Evolutionary conservation across 2,329 filamentous ascomycete species (phyloP), one percentile per base, ranked within the genome.

Genomic region (Neonectria magnoliae): DNA sequence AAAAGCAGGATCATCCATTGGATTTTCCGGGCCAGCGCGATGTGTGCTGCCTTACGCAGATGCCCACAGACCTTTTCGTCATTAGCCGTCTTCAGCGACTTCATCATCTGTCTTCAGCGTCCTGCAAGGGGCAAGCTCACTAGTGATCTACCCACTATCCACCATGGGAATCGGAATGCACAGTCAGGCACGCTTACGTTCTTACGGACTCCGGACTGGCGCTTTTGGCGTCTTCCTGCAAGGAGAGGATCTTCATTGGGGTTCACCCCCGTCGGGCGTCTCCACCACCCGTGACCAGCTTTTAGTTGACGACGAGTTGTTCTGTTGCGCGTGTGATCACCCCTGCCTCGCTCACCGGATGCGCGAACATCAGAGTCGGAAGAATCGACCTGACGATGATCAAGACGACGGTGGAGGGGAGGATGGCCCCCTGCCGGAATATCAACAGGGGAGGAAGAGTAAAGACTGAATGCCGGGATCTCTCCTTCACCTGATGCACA

Each of bases 71-170:
- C 44, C 20, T 45, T 50, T 36, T 13, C 18, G 7, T 51, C n/a
- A 13, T 31, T 33, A 51, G 51, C 51, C 27, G 41, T 25, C 38
- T 22, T 41, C 48, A 27, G 31, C 55, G 16, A 36, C 55, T 42
- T 51, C 47, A 44, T 59, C 47, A 59, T 36, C 36, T 52, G 31
- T 52, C 56, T 52, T 38, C 47, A 59, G 33, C 47, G 29, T 18
- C 33, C 36, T 33, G 56, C 56, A 59, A 59, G 56, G 45, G 56
- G 38, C 22, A 13, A 13, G 18, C 48, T n/a, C 29, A 31, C 47
- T 50, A 31, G 27, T 50, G 16, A 50, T 31, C 47, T 31, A 18
- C 18, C 13, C 16, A 3, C 14, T 38, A 38, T 38, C 36, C 36
- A 38, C 36, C 36, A 13, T 38, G 36, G 36, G 36, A 38, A 38